These are phyloP conservation scores for Fonsecaea pugnacius DNA, from an alignment of 2,329 filamentous ascomycete species.

Conservation along the genomic window DNA sequence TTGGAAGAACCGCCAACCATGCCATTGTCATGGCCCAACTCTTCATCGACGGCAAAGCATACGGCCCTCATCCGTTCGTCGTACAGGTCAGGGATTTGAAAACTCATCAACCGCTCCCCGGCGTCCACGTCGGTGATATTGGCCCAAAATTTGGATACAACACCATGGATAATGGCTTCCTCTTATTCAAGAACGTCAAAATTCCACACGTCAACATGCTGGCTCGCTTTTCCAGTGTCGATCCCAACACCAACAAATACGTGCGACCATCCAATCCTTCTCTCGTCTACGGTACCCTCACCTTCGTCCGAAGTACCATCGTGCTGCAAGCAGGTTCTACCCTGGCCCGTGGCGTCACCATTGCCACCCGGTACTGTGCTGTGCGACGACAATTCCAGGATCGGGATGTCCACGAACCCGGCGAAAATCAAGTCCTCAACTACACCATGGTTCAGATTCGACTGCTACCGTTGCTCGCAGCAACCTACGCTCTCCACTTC, in stretches of 20 bases:
- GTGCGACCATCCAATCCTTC: conserved; percentile 68
- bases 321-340: conserved; percentile 74
- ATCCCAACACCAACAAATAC: conserved; percentile 71
- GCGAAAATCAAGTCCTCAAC: conserved; percentile 76
- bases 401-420: conserved; percentile 64
- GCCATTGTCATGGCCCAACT: conserved; percentile 81
- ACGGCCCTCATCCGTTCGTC: conserved; percentile 77
- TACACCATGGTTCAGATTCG: conserved; percentile 81
- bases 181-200: conserved; percentile 76
- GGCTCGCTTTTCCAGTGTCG: conserved; percentile 70
- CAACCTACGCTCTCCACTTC: conserved; percentile 78
- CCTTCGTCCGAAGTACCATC: conserved; percentile 74
- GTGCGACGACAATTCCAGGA: conserved; percentile 80
- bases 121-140: conserved; percentile 77
- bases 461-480: conserved; percentile 71
- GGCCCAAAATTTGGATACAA: conserved; percentile 80
- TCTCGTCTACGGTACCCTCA: conserved; percentile 75
- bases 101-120: conserved; percentile 70
- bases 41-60: conserved; percentile 68
- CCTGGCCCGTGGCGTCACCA: conserved; percentile 75
- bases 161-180: conserved; percentile 81
- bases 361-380: conserved; percentile 74
- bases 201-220: conserved; percentile 76
- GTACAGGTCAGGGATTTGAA: conserved; percentile 73
- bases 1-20: conserved; percentile 75